Base-by-base conservation (phyloP, 2,329 filamentous ascomycete genomes). In the Seiridium cupressi region DNA sequence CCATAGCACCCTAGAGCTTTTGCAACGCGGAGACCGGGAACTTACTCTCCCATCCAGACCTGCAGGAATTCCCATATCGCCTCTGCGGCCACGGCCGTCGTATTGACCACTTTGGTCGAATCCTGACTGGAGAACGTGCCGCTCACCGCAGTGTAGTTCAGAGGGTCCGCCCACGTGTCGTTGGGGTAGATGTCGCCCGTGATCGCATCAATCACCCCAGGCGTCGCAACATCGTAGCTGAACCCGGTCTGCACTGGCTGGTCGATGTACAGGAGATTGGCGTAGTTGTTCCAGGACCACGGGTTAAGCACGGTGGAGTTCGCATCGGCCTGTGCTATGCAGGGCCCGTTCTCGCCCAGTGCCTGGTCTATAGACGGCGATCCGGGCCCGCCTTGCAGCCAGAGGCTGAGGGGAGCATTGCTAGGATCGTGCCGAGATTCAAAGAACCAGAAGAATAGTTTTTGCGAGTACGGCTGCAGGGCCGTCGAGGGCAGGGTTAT, bases 231-330 rank as follows among this genome's bases (percentile, higher is more conserved):
- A 46, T 69, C 65, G 51, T 73, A 72, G 32, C 69, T 72, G 63
- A 71, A 70, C 8, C 70, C 70, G 1, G 68, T 66, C 53, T 67
- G 70, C 60, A 69, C 65, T 0, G 69, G 87, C 71, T 89, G 83
- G 67, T 90, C 87, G 62, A 89, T 85, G 70, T 86, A 89, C 6
- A 89, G 80, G 78, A 88, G 82, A 62, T 88, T 88, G 61, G 80
- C 82, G 13, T 81, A 78, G 65, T 85, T 85, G 65, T 82, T 84
- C 83, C 84, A 88, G 2, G 82, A 82, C 75, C 82, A 87, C 0
- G 83, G 82, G 61, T 88, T 88, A 32, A 76, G 61, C 18, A 66
- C 67, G 0, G 78, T 79, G n/a, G 70, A 72, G 67, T 84, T 83
- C 51, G 79, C 81, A 44, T 84, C 80, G 47, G 74, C 71, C 48